phyloP scores from a whole-genome alignment of 1,139 yeast genomes.

The Suhomyces terraborum region DNA sequence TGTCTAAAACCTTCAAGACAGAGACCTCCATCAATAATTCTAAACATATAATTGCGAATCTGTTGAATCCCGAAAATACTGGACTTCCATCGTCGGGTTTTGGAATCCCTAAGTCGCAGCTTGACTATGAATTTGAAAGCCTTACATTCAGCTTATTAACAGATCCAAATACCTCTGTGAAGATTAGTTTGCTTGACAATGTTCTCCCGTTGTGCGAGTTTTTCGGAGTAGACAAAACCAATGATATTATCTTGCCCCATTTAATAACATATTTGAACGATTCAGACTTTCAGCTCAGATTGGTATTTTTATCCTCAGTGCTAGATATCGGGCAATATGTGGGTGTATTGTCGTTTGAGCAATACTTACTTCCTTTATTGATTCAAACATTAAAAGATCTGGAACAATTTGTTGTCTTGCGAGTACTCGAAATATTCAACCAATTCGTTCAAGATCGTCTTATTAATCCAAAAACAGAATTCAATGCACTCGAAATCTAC shows the following conservation, averaged over 20 bases:
- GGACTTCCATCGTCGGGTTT: slow-evolving; percentile 17
- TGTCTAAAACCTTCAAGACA: slow-evolving; percentile 59
- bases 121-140: slow-evolving; percentile 56
- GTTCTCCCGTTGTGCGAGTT: slow-evolving; percentile 76
- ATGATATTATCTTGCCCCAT: slow-evolving; percentile 87
- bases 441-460: slow-evolving; percentile 34
- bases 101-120: slow-evolving; percentile 30
- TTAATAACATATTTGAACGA: slow-evolving; percentile 89
- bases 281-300: slow-evolving; percentile 62
- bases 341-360: slow-evolving; percentile 82
- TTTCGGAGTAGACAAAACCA: slow-evolving; percentile 85
- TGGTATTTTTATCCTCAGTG: slow-evolving; percentile 75
- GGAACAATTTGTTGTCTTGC: slow-evolving; percentile 81
- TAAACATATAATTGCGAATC: not conserved
- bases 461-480: slow-evolving; percentile 41
- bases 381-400: slow-evolving; percentile 81
- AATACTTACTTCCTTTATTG: slow-evolving; percentile 80
- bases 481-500: slow-evolving; percentile 45
- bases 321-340: slow-evolving; percentile 75
- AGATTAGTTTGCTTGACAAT: slow-evolving; percentile 66
- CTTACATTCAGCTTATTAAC: slow-evolving; percentile 68
- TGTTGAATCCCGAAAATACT: not conserved
- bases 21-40: slow-evolving; percentile 19
- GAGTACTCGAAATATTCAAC: slow-evolving; percentile 67
- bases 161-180: slow-evolving; percentile 65